A percentile compares a stretch with the other conserved stretches of the same genome.
Evolutionary conservation across 2,329 filamentous ascomycete species (phyloP).

Genomic region (Phialocephala sp.): DNA sequence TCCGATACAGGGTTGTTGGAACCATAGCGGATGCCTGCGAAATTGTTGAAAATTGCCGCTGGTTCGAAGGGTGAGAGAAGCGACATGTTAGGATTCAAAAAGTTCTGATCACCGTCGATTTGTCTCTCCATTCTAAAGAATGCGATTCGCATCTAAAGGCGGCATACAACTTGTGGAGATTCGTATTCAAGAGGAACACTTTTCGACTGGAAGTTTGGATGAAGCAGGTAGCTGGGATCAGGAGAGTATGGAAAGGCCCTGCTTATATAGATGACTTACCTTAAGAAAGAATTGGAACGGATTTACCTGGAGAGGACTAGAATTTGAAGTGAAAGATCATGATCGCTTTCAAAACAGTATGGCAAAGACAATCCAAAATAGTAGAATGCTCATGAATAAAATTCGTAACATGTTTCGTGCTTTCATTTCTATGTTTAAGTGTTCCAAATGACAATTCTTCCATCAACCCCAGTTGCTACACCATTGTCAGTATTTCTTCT

Average conservation of each 20-base stretch:
- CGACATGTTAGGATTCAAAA: neutral
- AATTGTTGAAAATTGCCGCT: conserved; percentile 7
- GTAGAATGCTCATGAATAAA: conserved; percentile 14
- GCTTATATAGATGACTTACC: conserved; percentile 4
- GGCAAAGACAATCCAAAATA: neutral
- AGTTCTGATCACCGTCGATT: neutral
- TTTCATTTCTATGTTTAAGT: conserved; percentile 51
- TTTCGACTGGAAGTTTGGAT: neutral
- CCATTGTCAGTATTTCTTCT: conserved; percentile 41
- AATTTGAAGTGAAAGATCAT: conserved; percentile 18
- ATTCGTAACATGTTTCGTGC: conserved; percentile 21
- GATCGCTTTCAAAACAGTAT: neutral
- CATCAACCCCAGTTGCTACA: conserved; percentile 81
- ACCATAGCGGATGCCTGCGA: conserved; percentile 20
- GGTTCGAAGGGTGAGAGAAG: neutral
- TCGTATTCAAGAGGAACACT: neutral
- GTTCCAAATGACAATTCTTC: conserved; percentile 80
- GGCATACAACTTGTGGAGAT: neutral
- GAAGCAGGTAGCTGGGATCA: neutral
- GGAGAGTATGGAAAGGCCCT: neutral
- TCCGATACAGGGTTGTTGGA: conserved; percentile 13
- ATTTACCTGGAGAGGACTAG: conserved; percentile 21
- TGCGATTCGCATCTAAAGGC: neutral
- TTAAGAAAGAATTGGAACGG: conserved; percentile 6
- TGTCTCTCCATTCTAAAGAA: conserved; percentile 13